Evolutionary conservation across 202 grass and related monocot species (phyloP), one percentile per base, ranked within the genome.

Genomic region (Dendrocalamus latiflorus): DNA sequence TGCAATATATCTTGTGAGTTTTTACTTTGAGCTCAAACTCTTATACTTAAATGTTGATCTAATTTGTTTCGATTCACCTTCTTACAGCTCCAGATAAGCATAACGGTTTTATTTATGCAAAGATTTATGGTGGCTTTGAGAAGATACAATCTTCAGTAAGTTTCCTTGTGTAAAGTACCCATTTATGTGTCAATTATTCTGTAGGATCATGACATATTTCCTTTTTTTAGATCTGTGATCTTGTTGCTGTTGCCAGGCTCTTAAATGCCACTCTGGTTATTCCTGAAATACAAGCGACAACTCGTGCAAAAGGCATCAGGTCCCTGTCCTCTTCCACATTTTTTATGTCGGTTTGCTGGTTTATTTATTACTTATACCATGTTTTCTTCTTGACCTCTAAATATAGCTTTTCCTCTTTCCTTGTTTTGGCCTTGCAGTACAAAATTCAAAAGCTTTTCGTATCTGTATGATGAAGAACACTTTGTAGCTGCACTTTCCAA

Each of bases 251-350:
- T 86, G 73, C 96, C 39, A 93, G 91, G 81, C 89, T 99, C 61
- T 88, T 99, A 88, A 99, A 99, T 96, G 91, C 96, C n/a, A 99
- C 96, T 51, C 84, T 99, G 69, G 91, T 99, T 81, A 90, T 99
- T 87, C 96, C 96, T 79, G 96, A 99, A 77, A 93, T 99, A 72
- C 93, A 99, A 89, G 91, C 90, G 68, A 94, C 89, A 51, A 87
- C 92, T 81, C 89, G 91, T 61, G 92, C 96, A 73, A 99, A 91
- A 94, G 91, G 93, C 65, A 94, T 99, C 78, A 99, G 93, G 96
- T 99, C 33, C 44, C 25, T 47, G 9, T 47, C 65, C 84, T 68
- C 62, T 81, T 83, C 83, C 36, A 51, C 60, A 24, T 50, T 65
- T 65, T 26, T 77, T 3, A 82, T 73, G 60, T 72, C 59, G 14